Evolutionary conservation across 805 yeast species (phyloP), one percentile per base, ranked within the genome.

Genomic region (Metschnikowia dekortorum): DNA sequence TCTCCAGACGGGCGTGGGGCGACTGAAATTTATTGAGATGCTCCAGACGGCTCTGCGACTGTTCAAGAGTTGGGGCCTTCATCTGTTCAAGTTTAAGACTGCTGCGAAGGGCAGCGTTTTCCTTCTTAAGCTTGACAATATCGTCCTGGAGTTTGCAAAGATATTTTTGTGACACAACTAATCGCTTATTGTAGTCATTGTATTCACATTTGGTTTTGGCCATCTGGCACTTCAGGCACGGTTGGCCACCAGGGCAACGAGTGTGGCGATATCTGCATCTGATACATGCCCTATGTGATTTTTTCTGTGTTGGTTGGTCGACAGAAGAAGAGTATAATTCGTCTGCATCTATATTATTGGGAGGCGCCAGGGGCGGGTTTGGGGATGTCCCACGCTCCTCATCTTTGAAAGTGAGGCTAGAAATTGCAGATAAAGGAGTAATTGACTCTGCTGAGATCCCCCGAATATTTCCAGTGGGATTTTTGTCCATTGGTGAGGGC

Each of bases 191-290:
- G 8, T 84, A 87, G 60, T 83, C 89, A 16, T 80, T 76, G 56
- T 85, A 87, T 58, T 84, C 89, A 68, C 94, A 87, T 22, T 73
- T 72, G 3, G 81, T 69, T 44, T 74, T 76, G 13, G 85, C 80
- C 44, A 74, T 62, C 11, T 65, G 66, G 61, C 94, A 87, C 59
- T 82, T 82, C 46, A 70, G 65, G 62, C 94, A 87, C 0, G 90
- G 89, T 44, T 83, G 79, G 1, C 88, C 89, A 1, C 90, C 90
- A 11, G 89, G 89, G 61, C 94, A 87, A 54, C 85, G 79, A 39
- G 84, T 81, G 65, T 87, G 94, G 47, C 89, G 74, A 44, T 80
- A 76, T 32, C 92, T 73, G 61, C 94, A 87, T 41, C 88, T 68
- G 2, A 79, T 78, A 63, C 92, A 86, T 6, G 78, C 78, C 40